These are phyloP conservation scores for Trichosporon faecale DNA, from an alignment of 1,284 basidiomycete species.

Conservation along the genomic window DNA sequence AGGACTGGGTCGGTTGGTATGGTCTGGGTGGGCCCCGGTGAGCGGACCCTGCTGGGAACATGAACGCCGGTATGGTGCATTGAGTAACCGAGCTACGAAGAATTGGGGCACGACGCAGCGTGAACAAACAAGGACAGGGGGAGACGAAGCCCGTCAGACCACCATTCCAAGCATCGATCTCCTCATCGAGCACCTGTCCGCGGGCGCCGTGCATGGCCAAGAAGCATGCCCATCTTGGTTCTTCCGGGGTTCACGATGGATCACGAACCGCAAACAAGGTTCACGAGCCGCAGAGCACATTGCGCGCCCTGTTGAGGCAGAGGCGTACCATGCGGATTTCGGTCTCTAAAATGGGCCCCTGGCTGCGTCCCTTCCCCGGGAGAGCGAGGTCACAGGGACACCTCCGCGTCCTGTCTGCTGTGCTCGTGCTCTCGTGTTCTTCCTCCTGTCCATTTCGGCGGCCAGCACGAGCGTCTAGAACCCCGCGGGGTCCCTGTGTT, in stretches of 20 bases:
- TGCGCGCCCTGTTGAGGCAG: neutral
- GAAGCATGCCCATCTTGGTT: neutral
- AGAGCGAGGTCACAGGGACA: neutral
- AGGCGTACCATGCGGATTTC: constrained; percentile 1
- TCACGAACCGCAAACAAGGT: neutral
- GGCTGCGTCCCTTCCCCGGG: neutral
- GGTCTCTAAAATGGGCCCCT: neutral
- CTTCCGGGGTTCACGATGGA: neutral
- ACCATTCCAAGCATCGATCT: neutral
- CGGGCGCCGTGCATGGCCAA: neutral
- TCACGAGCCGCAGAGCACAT: neutral
- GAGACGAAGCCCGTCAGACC: neutral
- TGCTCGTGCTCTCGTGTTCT: neutral
- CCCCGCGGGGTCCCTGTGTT: too few relatives aligned
- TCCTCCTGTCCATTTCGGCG: neutral
- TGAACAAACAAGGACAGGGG: neutral
- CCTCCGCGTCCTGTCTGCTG: neutral
- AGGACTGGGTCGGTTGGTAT: neutral
- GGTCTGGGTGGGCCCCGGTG: neutral
- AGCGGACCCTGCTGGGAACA: neutral
- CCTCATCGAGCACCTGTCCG: neutral
- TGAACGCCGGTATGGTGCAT: neutral
- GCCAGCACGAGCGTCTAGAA: neutral
- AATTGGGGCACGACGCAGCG: neutral
- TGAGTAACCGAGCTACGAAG: neutral